Conservation (phyloP, 169 alveolate species). For the Plasmodium cynomolgi region DNA sequence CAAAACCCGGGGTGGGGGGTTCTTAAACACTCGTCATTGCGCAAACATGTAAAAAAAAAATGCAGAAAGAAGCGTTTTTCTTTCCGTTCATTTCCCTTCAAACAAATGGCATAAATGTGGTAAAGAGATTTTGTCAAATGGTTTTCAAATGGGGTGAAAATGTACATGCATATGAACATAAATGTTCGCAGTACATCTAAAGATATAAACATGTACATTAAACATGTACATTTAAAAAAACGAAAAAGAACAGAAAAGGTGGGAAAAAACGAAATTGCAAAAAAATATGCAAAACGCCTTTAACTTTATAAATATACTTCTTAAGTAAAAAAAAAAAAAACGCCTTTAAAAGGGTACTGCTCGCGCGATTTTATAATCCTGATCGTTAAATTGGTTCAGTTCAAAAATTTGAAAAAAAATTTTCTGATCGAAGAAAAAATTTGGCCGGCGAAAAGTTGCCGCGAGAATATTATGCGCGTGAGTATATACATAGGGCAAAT, state of each 20-base stretch:
- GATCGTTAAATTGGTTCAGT: not conserved
- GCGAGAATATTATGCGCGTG: not conserved
- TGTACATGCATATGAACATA: not conserved
- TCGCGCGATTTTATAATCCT: not conserved
- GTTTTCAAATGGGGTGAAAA: not conserved
- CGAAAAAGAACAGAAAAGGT: not conserved
- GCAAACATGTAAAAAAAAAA: conserved; percentile 4
- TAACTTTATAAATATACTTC: not conserved
- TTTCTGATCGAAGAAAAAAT: not conserved
- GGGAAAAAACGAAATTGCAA: not conserved
- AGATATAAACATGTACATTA: not conserved
- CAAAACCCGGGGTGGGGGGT: not conserved
- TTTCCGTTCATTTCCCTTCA: conserved; percentile 18
- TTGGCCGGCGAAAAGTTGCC: not conserved
- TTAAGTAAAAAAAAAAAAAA: not conserved
- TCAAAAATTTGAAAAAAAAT: not conserved
- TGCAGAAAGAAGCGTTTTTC: conserved; percentile 3
- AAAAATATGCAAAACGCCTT: not conserved
- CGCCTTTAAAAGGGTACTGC: not conserved
- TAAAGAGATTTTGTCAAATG: not conserved
- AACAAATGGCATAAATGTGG: not conserved
- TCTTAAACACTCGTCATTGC: conserved; percentile 15
- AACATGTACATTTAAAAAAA: not conserved
- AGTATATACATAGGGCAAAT: not conserved
- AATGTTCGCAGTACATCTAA: not conserved